These are phyloP conservation scores for Colletotrichum musicola DNA, from an alignment of 2,329 filamentous ascomycete genomes.

Conservation along the genomic window DNA sequence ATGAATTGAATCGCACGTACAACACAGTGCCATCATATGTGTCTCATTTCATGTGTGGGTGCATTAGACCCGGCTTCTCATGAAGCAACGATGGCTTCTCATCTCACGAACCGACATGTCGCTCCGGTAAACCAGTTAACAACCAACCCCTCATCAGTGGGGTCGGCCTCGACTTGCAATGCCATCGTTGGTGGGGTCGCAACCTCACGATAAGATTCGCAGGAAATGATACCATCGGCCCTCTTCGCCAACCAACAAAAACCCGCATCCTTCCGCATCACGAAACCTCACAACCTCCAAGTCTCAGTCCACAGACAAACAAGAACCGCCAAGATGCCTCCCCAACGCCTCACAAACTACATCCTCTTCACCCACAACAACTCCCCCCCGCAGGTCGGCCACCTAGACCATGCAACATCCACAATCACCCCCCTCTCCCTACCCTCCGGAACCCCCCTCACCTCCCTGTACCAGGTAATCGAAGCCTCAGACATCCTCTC, in stretches of 20 bases:
- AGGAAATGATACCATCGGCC: conserved; percentile 31
- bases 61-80: no score
- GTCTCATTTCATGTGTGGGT: no score
- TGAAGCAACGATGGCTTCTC: no score
- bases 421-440: conserved; percentile 58
- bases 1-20: no score
- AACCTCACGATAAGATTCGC: conserved; percentile 23
- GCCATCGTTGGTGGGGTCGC: conserved; percentile 5
- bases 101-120: no score
- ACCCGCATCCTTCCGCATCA: not conserved
- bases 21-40: no score
- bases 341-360: conserved; percentile 13
- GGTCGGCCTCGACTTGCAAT: not conserved
- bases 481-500: conserved; percentile 56
- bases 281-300: not conserved
- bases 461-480: conserved; percentile 65
- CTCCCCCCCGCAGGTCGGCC: conserved; percentile 16
- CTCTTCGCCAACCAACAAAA: conserved; percentile 4
- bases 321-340: not conserved
- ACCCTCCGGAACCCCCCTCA: conserved; percentile 58
- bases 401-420: conserved; percentile 8
- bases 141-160: no score
- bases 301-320: not conserved
- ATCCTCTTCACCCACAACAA: conserved; percentile 5
- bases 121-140: no score